phyloP scores from a whole-genome alignment of 2,329 filamentous ascomycete genomes.

The Rhynchosporium graminicola region DNA sequence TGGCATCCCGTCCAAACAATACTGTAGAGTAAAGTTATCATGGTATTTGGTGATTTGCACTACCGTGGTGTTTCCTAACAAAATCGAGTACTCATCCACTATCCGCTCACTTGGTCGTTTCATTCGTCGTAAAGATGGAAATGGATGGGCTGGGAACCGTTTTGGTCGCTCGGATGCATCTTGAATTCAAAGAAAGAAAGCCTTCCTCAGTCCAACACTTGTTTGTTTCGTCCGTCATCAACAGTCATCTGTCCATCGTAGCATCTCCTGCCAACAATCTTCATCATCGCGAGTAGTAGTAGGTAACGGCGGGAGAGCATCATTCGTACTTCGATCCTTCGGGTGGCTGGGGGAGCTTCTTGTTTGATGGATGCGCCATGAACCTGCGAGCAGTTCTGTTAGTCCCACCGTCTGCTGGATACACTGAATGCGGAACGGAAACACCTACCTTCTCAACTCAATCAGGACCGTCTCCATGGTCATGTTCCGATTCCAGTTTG shows the following conservation, averaged over 20 bases:
- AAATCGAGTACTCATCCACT: constrained; percentile 1
- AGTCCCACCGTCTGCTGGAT: not conserved
- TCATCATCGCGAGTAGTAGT: not conserved
- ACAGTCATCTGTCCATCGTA: not conserved
- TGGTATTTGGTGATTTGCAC: not conserved
- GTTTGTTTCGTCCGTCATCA: constrained; percentile 3
- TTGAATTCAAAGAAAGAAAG: constrained; percentile 28
- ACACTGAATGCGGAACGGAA: not conserved
- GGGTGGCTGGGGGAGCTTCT: constrained; percentile 91
- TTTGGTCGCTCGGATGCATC: constrained; percentile 43
- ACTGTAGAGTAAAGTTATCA: not conserved
- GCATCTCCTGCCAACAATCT: not conserved
- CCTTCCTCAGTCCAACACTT: constrained; percentile 9
- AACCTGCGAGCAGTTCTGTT: constrained; percentile 56
- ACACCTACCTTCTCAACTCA: constrained; percentile 71
- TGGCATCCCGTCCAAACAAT: not conserved
- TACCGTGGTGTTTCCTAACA: not conserved
- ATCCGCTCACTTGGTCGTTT: constrained; percentile 19
- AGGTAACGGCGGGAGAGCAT: not conserved
- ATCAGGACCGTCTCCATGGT: constrained; percentile 94
- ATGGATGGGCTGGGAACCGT: constrained; percentile 1
- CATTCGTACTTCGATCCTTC: constrained; percentile 68
- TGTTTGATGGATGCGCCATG: constrained; percentile 89
- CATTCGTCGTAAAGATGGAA: constrained; percentile 11
- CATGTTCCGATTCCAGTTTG: constrained; percentile 88